phyloP scores from a whole-genome alignment of 768 basidiomycete genomes.

The Rhizopogon roseolus region DNA sequence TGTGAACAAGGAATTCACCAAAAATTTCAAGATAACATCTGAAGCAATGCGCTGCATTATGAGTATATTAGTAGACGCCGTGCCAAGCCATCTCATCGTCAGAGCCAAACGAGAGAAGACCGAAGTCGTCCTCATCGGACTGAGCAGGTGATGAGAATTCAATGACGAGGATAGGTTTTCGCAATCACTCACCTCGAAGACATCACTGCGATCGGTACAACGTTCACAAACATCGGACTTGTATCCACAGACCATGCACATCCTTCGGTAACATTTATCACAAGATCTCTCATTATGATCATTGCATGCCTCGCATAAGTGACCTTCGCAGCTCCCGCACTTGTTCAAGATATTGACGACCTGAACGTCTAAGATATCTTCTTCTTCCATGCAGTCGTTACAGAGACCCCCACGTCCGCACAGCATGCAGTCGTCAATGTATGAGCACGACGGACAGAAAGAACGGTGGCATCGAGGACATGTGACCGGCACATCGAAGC shows the following conservation, averaged over 20 bases:
- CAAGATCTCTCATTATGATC: neutral
- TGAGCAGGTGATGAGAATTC: neutral
- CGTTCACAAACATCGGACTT: no score
- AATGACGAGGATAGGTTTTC: neutral
- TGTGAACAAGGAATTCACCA: no score
- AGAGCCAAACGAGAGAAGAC: no score
- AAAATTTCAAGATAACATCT: no score
- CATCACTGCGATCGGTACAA: no score
- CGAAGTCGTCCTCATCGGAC: no score
- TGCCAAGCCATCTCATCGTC: no score
- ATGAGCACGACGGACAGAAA: neutral
- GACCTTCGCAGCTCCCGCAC: neutral
- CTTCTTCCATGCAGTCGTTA: slow-evolving; percentile 1
- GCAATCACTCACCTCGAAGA: neutral
- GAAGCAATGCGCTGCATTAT: no score
- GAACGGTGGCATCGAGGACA: slow-evolving; percentile 1
- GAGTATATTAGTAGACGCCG: no score
- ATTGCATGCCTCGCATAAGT: neutral
- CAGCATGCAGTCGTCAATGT: neutral
- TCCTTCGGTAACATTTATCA: neutral
- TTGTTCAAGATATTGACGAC: neutral
- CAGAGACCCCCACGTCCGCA: neutral
- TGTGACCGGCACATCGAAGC: neutral
- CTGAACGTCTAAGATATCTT: no score
- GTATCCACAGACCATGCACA: neutral